Evolutionary conservation across 2,329 filamentous ascomycete species (phyloP).

Genomic region (Sclerotinia glacialis): DNA sequence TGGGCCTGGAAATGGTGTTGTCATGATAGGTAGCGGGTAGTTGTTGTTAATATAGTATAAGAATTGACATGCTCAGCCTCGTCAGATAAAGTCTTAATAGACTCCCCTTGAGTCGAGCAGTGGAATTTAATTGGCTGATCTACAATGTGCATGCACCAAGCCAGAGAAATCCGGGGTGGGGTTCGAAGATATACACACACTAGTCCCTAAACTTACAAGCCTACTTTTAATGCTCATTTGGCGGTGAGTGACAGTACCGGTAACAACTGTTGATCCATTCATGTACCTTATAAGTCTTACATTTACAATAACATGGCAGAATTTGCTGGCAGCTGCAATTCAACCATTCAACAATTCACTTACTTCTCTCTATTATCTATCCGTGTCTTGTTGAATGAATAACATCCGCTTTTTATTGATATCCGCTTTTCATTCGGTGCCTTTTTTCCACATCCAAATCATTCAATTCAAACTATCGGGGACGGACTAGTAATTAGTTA

Average conservation of each 20-base stretch:
- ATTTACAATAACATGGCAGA: background rate
- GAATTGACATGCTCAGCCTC: conserved; percentile 6
- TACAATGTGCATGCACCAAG: conserved; percentile 1
- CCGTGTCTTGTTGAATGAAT: too few relatives aligned
- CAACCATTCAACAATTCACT: background rate
- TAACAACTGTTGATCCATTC: too few relatives aligned
- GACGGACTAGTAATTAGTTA: background rate
- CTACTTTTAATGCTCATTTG: background rate
- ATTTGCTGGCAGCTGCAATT: conserved; percentile 6
- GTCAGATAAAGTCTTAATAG: background rate
- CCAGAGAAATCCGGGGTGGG: background rate
- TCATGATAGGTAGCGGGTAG: too few relatives aligned
- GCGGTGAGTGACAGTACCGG: conserved; percentile 7
- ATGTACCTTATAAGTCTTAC: too few relatives aligned
- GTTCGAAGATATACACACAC: too few relatives aligned
- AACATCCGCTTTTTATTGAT: background rate
- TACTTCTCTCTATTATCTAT: background rate
- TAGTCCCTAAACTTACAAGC: conserved; percentile 8
- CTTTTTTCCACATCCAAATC: background rate
- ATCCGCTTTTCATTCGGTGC: background rate
- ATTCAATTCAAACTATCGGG: background rate
- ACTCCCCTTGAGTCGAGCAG: too few relatives aligned
- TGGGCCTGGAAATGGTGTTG: background rate
- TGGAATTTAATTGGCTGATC: background rate
- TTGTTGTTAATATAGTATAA: too few relatives aligned